A percentile compares a stretch with the other conserved stretches of the same genome.
These are phyloP conservation scores for Pseudocercospora vitis DNA, from an alignment of 2,329 filamentous ascomycete species.

Conservation along the genomic window DNA sequence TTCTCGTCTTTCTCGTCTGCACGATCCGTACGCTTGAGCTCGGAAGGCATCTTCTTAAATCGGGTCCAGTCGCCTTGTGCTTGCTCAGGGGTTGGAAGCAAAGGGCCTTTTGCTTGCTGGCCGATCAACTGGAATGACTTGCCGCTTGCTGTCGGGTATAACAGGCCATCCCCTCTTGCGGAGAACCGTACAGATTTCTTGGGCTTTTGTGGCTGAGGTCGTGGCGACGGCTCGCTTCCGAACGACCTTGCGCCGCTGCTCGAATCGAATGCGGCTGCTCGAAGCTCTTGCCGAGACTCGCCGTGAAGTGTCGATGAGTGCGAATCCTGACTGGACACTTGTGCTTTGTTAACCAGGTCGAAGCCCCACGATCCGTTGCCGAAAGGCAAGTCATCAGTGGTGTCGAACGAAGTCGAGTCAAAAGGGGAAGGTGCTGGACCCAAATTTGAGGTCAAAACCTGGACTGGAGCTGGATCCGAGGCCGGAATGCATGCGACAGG, in stretches of 20 bases:
- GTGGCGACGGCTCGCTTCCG: background rate
- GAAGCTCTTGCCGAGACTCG: background rate
- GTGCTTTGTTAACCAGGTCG: background rate
- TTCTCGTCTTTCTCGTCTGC: background rate
- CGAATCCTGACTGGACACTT: background rate
- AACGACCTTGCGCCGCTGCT: background rate
- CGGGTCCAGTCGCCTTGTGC: slow-evolving; percentile 2
- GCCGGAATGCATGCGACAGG: background rate
- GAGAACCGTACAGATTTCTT: background rate
- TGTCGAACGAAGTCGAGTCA: background rate
- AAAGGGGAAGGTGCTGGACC: background rate
- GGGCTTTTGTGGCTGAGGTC: background rate
- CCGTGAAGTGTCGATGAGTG: background rate
- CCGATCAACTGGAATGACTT: slow-evolving; percentile 7
- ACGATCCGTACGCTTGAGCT: background rate
- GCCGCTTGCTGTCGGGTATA: background rate
- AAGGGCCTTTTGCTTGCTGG: slow-evolving; percentile 3
- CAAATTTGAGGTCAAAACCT: background rate
- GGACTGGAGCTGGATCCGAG: background rate
- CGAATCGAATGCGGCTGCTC: background rate
- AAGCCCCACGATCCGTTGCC: slow-evolving; percentile 3
- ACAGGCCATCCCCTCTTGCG: background rate
- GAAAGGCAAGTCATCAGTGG: background rate
- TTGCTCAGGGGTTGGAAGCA: background rate
- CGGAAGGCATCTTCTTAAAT: background rate